A percentile compares a stretch with the other conserved stretches of the same genome.
Evolutionary conservation across 2,329 filamentous ascomycete genomes (phyloP).

Genomic region (Aspergillus melleus): DNA sequence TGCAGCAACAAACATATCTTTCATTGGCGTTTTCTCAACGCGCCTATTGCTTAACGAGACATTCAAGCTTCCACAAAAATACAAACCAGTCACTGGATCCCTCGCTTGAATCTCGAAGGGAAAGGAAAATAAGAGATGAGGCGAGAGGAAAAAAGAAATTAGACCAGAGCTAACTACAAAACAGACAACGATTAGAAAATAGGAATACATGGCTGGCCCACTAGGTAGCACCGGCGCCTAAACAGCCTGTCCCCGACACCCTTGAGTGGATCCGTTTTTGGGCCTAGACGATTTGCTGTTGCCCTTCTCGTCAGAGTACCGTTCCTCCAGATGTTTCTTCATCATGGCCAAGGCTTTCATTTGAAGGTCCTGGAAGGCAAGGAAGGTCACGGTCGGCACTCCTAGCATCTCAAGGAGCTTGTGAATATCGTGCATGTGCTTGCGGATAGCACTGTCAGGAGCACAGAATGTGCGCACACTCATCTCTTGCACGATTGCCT

Average conservation of each 20-base stretch:
- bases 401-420: constrained; percentile 53
- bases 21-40: not conserved
- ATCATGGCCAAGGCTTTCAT: constrained; percentile 34
- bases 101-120: not conserved
- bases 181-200: constrained; percentile 1
- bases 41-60: not conserved
- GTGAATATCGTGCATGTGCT: constrained; percentile 51
- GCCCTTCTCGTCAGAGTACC: constrained; percentile 11
- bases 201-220: not conserved
- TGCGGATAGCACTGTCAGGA: constrained; percentile 50
- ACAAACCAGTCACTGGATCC: not conserved
- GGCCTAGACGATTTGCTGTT: not conserved
- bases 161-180: not conserved
- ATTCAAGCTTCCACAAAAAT: not conserved
- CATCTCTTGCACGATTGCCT: constrained; percentile 48
- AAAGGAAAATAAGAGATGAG: too few species aligned
- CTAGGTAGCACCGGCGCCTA: not conserved
- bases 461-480: constrained; percentile 52
- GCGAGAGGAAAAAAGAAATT: not conserved
- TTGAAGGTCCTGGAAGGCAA: constrained; percentile 41
- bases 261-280: not conserved
- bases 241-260: not conserved
- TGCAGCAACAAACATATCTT: not conserved
- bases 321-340: constrained; percentile 30
- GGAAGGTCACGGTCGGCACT: constrained; percentile 39